Base-by-base conservation (phyloP, 805 yeast genomes). In the Metschnikowia aberdeeniae region DNA sequence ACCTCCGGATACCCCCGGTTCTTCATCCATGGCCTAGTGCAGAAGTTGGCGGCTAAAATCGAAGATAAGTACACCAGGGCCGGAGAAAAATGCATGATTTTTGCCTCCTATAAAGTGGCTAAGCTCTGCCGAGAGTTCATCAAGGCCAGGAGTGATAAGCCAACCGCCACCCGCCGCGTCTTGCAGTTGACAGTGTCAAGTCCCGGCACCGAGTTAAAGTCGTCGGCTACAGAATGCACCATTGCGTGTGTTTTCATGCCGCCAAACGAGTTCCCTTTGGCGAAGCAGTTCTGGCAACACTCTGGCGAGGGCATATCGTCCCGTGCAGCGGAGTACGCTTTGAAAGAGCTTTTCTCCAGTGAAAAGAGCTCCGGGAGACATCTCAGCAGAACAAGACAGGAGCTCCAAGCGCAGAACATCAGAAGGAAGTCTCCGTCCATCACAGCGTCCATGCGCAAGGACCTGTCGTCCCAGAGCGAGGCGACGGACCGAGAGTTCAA, bases 231-330 rank as follows among this genome's bases (percentile, higher is more conserved):
- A 24, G 90, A 83, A 55, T 79, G 89, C 11, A 77, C 78, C 34
- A 78, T 92, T 44, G 84, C 90, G 0, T 85, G 81, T 17, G 88
- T 89, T n/a, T 82, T 93, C 50, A 86, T 85, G 57, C 87, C 87
- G 1, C 63, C 70, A 1, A 68, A 72, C 3, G 81, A 75, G 47
- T 81, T 73, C 50, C 63, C 78, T 1, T 62, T 86, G 4, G 90
- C 93, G 33, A 89, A 88, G 60, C 81, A 81, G 56, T 93, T 88
- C 67, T 93, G 99, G 99, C 97, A 92, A 63, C 97, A 90, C 59
- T 73, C 96, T 0, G 99, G 99, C 24, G 97, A 92, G 64, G 96
- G 97, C n/a, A 78, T 93, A 24, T 87, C 96, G 12, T 87, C 96
- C 30, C 73, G 98, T 56, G 68, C 83, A 61, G 97, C 89, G 1